Conservation (phyloP, 768 basidiomycete species). For the Mycena crocata region DNA sequence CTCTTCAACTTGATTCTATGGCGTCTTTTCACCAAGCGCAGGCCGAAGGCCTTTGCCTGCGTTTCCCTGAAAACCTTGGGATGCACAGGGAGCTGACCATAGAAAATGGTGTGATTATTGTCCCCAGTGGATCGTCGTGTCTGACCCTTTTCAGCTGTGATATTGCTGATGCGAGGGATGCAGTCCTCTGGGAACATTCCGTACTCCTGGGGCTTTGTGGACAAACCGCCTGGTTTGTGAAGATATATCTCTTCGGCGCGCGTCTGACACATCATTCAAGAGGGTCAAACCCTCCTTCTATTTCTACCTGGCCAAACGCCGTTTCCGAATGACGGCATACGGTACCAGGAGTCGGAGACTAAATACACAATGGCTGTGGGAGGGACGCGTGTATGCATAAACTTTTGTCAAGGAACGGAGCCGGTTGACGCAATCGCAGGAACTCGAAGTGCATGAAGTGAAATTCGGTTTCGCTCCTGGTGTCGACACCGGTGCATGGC, state of each 20-base stretch:
- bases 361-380: conserved; percentile 62
- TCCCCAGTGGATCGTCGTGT: background rate
- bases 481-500: conserved; percentile 72
- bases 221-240: conserved; percentile 77
- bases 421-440: conserved; percentile 53
- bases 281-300: conserved; percentile 75
- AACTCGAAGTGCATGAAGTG: conserved; percentile 80
- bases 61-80: conserved; percentile 75
- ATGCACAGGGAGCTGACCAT: conserved; percentile 62
- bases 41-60: conserved; percentile 73
- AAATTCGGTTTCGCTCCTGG: conserved; percentile 85
- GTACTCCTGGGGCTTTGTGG: conserved; percentile 80
- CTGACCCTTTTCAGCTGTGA: conserved; percentile 56
- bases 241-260: background rate
- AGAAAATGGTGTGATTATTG: conserved; percentile 13
- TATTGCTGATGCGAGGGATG: conserved; percentile 71
- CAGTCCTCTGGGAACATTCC: conserved; percentile 67
- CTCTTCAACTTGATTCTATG: background rate
- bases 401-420: background rate
- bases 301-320: conserved; percentile 68
- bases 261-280: conserved; percentile 47
- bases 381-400: conserved; percentile 62
- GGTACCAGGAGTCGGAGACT: conserved; percentile 80
- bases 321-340: conserved; percentile 82
- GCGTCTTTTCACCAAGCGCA: conserved; percentile 55